Conservation (phyloP, 148 eudicot species). For the Gaultheria prostrata region DNA sequence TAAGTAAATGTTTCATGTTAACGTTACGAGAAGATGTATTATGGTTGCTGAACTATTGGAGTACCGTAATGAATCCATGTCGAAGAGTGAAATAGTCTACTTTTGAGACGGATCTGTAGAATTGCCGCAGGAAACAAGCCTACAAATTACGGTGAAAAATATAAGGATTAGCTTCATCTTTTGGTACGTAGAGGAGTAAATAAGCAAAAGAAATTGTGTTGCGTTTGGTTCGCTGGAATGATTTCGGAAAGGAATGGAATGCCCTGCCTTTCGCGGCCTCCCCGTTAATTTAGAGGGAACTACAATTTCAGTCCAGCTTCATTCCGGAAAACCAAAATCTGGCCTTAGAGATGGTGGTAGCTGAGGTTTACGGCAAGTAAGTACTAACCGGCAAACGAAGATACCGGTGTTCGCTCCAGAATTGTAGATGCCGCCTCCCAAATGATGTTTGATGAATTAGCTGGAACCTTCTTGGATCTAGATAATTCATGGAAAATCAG, state of each 20-base stretch:
- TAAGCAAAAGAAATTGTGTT: not conserved
- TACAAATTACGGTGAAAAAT: not conserved
- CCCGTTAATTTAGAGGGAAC: not conserved
- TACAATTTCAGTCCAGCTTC: not conserved
- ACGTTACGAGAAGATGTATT: not conserved
- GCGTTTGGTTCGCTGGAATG: not conserved
- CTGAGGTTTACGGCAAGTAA: not conserved
- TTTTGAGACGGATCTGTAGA: slow-evolving; percentile 36
- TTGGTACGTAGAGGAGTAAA: not conserved
- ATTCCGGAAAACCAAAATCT: not conserved
- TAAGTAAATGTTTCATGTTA: not conserved
- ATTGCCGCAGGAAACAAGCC: slow-evolving; percentile 42
- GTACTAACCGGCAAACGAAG: slow-evolving; percentile 38
- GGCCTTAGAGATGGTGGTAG: not conserved
- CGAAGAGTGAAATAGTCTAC: slow-evolving; percentile 47
- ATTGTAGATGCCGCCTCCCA: slow-evolving; percentile 36
- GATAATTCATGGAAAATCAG: not conserved
- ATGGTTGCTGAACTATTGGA: not conserved
- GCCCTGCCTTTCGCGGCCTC: not conserved
- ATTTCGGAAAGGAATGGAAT: not conserved
- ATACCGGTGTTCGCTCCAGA: slow-evolving; percentile 36
- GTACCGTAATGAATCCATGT: slow-evolving; percentile 51
- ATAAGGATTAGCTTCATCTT: not conserved
- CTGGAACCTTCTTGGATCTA: slow-evolving; percentile 43
- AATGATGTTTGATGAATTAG: slow-evolving; percentile 43